Evolutionary conservation across 2,329 filamentous ascomycete species (phyloP).

Genomic region (Proliferodiscus dingleyae): DNA sequence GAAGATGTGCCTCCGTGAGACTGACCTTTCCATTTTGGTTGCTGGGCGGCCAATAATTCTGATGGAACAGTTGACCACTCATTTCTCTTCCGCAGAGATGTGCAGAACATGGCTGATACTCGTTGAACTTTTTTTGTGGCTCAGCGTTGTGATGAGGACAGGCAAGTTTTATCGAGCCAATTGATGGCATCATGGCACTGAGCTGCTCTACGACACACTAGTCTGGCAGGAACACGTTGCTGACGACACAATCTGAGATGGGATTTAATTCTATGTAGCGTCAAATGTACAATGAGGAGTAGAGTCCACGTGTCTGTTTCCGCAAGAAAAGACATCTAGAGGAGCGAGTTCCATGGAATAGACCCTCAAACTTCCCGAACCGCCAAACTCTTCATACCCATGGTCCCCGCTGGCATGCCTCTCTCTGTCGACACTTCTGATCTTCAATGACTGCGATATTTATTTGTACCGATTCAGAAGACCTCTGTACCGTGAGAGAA

Average conservation of each 20-base stretch:
- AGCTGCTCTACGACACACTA: too few species aligned
- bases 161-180: too few species aligned
- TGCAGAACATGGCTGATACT: slow-evolving; percentile 31
- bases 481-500: not conserved
- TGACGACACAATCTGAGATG: slow-evolving; percentile 4
- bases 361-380: not conserved
- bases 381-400: not conserved
- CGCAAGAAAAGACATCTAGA: slow-evolving; percentile 7
- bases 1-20: not conserved
- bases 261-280: slow-evolving; percentile 10
- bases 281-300: slow-evolving; percentile 19
- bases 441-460: not conserved
- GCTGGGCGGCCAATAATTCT: slow-evolving; percentile 20
- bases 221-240: too few species aligned
- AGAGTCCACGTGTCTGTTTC: not conserved
- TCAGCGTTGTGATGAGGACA: not conserved
- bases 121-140: not conserved
- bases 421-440: not conserved
- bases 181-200: not conserved
- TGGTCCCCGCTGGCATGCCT: too few species aligned
- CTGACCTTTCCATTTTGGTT: slow-evolving; percentile 30
- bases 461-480: not conserved
- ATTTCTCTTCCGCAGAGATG: slow-evolving; percentile 26
- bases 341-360: slow-evolving; percentile 6
- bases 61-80: slow-evolving; percentile 27